phyloP scores from a whole-genome alignment of 768 basidiomycete genomes.

The Phylloporus sp. region DNA sequence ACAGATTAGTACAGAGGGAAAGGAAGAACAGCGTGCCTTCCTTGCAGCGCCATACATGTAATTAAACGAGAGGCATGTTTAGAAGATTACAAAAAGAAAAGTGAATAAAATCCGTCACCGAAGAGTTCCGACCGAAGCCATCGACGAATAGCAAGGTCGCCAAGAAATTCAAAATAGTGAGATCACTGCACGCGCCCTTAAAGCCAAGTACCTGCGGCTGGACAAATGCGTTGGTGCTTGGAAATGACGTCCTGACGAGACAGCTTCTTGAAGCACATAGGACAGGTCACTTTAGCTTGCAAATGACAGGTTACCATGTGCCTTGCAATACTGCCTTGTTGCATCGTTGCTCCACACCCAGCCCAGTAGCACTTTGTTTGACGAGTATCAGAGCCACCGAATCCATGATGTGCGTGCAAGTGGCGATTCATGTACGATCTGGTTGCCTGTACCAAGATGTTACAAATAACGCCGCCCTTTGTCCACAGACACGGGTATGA shows the following conservation, averaged over 20 bases:
- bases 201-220: constrained; percentile 14
- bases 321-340: constrained; percentile 27
- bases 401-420: constrained; percentile 21
- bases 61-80: background rate
- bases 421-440: constrained; percentile 26
- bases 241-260: constrained; percentile 26
- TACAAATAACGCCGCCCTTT: constrained; percentile 10
- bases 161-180: background rate
- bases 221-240: constrained; percentile 25
- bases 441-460: constrained; percentile 17
- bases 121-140: background rate
- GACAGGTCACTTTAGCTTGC: constrained; percentile 25
- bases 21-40: constrained; percentile 1
- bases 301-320: constrained; percentile 26
- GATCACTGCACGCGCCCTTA: constrained; percentile 1
- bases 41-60: background rate
- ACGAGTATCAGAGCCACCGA: constrained; percentile 19
- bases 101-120: background rate
- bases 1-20: background rate
- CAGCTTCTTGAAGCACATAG: constrained; percentile 25
- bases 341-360: constrained; percentile 20
- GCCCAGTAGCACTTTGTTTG: constrained; percentile 20
- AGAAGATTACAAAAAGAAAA: background rate
- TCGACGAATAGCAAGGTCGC: background rate
- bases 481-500: constrained; percentile 20